phyloP scores from a whole-genome alignment of 2,329 filamentous ascomycete genomes.

The Cladophialophora bantiana region DNA sequence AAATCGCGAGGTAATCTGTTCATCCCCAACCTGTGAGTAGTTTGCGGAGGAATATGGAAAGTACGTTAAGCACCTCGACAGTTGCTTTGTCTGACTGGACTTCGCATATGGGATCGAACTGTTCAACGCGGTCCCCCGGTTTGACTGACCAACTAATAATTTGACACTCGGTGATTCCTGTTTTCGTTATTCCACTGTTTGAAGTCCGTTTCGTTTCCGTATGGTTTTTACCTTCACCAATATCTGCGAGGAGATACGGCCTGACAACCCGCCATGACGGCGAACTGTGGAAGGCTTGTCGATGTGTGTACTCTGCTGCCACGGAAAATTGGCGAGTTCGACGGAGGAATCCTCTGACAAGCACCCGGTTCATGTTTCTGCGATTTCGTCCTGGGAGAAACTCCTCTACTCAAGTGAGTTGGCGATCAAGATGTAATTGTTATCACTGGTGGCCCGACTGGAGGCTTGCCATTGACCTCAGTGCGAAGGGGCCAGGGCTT shows the following conservation, averaged over 20 bases:
- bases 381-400: background rate
- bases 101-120: slow-evolving; percentile 97
- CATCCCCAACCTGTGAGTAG: background rate
- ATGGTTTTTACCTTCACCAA: slow-evolving; percentile 74
- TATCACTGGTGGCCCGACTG: background rate
- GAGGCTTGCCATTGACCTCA: background rate
- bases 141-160: slow-evolving; percentile 99
- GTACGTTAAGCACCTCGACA: slow-evolving; percentile 57
- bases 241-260: slow-evolving; percentile 36
- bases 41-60: background rate
- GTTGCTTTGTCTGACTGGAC: slow-evolving; percentile 96
- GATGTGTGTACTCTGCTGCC: background rate
- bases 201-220: background rate
- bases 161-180: slow-evolving; percentile 82
- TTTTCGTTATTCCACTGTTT: background rate
- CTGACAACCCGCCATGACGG: slow-evolving; percentile 19
- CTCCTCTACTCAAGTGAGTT: background rate
- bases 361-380: background rate
- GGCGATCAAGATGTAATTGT: background rate
- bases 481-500: background rate
- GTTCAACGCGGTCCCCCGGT: slow-evolving; percentile 90
- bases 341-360: background rate
- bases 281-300: slow-evolving; percentile 28
- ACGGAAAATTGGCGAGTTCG: background rate
- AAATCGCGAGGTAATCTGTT: slow-evolving; percentile 90